Percentiles rank a stretch among this genome's conserved stretches.
These are phyloP conservation scores for Sporisorium iseilematis-ciliati DNA, from an alignment of 1,284 basidiomycete species.

Conservation along the genomic window DNA sequence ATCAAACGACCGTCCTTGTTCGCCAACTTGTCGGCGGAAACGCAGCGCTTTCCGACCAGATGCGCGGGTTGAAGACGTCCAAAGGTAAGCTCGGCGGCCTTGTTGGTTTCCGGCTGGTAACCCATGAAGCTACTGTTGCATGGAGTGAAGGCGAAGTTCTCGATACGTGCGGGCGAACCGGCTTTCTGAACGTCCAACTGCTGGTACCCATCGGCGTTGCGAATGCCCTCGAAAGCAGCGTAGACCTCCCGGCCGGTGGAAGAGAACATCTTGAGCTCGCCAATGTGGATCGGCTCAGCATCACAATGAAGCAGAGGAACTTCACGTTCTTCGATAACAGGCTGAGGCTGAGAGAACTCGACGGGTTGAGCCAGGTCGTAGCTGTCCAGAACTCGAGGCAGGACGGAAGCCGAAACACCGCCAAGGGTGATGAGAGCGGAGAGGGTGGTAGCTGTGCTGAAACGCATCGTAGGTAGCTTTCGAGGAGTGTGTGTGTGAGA, in stretches of 20 bases:
- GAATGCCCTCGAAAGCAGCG: conserved; percentile 50
- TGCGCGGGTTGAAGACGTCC: conserved; percentile 51
- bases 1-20: conserved; percentile 25
- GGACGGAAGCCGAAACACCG: conserved; percentile 38
- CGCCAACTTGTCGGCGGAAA: conserved; percentile 36
- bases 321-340: conserved; percentile 32
- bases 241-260: conserved; percentile 21
- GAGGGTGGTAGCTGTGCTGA: conserved; percentile 27
- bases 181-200: conserved; percentile 46
- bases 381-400: conserved; percentile 35
- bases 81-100: conserved; percentile 43
- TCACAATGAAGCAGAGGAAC: conserved; percentile 39
- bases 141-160: conserved; percentile 47
- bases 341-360: conserved; percentile 24
- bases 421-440: conserved; percentile 39
- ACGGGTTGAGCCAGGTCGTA: conserved; percentile 47
- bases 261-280: conserved; percentile 41
- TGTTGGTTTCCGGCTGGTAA: conserved; percentile 43
- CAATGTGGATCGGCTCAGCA: conserved; percentile 24
- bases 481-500: neutral
- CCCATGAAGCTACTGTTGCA: conserved; percentile 44
- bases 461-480: conserved; percentile 27
- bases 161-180: conserved; percentile 26
- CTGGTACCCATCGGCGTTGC: conserved; percentile 43
- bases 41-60: conserved; percentile 43